Evolutionary conservation across 106 monocot genomes (phyloP).

Genomic region (Acorus calamus): DNA sequence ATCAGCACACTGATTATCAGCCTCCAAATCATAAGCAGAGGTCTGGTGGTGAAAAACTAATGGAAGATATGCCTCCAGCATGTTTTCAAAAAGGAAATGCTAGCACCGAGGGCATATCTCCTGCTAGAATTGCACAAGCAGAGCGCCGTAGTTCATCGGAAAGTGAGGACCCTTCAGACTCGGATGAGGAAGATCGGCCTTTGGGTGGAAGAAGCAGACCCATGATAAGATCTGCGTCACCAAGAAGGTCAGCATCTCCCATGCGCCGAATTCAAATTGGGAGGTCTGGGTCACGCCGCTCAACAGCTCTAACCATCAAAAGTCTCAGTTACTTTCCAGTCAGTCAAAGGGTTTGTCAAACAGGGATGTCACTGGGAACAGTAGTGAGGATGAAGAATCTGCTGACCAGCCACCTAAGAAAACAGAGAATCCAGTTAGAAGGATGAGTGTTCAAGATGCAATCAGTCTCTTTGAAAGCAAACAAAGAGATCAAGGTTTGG

Average conservation of each 20-base stretch:
- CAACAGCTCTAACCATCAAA: constrained; percentile 72
- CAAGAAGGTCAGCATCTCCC: constrained; percentile 90
- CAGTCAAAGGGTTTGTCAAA: constrained; percentile 47
- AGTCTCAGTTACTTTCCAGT: constrained; percentile 69
- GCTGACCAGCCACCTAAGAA: constrained; percentile 28
- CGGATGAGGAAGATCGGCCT: constrained; percentile 32
- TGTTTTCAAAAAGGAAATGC: constrained; percentile 7
- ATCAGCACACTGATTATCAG: constrained; percentile 6
- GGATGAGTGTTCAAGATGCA: constrained; percentile 97
- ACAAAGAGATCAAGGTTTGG: constrained; percentile 55
- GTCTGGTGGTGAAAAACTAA: constrained; percentile 9
- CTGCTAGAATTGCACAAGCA: constrained; percentile 80
- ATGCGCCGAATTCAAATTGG: constrained; percentile 93
- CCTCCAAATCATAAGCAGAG: constrained; percentile 6
- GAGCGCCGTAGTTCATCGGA: constrained; percentile 72
- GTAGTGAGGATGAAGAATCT: constrained; percentile 35
- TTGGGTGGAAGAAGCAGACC: constrained; percentile 74
- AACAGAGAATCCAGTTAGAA: constrained; percentile 57
- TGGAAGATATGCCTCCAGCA: not conserved
- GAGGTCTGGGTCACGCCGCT: constrained; percentile 75
- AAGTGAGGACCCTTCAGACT: constrained; percentile 60
- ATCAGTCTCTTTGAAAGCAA: constrained; percentile 92
- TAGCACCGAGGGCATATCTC: constrained; percentile 25
- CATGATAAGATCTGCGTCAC: constrained; percentile 65
- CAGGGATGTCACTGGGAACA: constrained; percentile 36